Evolutionary conservation across 257 asterid genomes (phyloP).

Genomic region (Ilex asprella): DNA sequence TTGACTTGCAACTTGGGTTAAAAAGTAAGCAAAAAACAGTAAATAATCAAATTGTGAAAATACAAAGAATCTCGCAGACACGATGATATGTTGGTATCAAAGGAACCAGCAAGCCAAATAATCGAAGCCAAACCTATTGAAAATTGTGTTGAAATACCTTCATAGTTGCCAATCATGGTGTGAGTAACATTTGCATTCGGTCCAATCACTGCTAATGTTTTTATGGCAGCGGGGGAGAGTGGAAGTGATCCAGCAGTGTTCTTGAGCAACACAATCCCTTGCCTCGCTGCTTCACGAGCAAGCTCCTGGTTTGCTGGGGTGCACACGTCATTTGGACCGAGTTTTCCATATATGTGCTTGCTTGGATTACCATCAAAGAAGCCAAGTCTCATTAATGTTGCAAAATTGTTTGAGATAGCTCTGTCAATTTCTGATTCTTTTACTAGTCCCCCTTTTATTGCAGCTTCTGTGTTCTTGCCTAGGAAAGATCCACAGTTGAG

Average conservation of each 20-base stretch:
- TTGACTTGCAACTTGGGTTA: too few relatives aligned
- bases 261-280: constrained; percentile 79
- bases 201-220: constrained; percentile 75
- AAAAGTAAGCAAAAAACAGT: too few relatives aligned
- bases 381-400: constrained; percentile 76
- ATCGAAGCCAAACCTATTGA: too few relatives aligned
- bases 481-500: constrained; percentile 70
- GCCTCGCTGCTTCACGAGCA: constrained; percentile 81
- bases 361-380: constrained; percentile 88
- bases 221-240: constrained; percentile 43
- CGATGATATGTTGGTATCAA: too few relatives aligned
- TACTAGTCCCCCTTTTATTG: constrained; percentile 53
- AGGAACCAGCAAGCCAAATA: too few relatives aligned
- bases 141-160: constrained; percentile 27
- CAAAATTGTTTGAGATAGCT: constrained; percentile 64
- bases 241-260: constrained; percentile 63
- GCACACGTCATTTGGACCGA: constrained; percentile 87
- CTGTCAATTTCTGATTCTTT: constrained; percentile 46
- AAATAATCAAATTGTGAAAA: too few relatives aligned
- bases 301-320: constrained; percentile 53
- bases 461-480: constrained; percentile 35
- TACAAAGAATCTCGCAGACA: too few relatives aligned
- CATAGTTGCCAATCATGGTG: constrained; percentile 82
- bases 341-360: constrained; percentile 54
- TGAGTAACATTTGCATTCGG: constrained; percentile 63